A percentile compares a stretch with the other conserved stretches of the same genome.
These are phyloP conservation scores for Lachancea quebecensis DNA, from an alignment of 805 yeast species.

Conservation along the genomic window DNA sequence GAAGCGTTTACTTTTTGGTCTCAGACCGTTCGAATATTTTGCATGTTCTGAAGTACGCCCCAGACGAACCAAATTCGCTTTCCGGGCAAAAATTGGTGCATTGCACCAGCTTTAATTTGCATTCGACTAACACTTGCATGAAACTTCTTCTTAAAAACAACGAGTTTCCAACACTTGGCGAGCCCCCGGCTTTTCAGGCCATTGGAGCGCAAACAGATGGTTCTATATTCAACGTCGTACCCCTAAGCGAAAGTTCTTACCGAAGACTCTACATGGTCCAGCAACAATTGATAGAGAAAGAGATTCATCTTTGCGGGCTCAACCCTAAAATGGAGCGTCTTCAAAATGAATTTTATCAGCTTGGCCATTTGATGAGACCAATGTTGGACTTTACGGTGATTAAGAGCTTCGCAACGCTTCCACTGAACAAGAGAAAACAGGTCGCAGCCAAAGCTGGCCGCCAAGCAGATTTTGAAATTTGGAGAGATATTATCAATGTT, in stretches of 20 bases:
- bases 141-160: slow-evolving; percentile 35
- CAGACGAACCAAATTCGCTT: slow-evolving; percentile 78
- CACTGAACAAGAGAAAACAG: slow-evolving; percentile 48
- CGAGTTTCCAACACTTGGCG: slow-evolving; percentile 23
- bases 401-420: slow-evolving; percentile 45
- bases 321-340: slow-evolving; percentile 68
- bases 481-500: slow-evolving; percentile 58
- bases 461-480: slow-evolving; percentile 50
- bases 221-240: slow-evolving; percentile 62
- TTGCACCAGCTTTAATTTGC: slow-evolving; percentile 62
- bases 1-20: slow-evolving; percentile 56
- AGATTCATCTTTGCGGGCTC: slow-evolving; percentile 65
- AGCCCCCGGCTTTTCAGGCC: slow-evolving; percentile 42
- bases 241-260: slow-evolving; percentile 68
- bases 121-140: slow-evolving; percentile 53
- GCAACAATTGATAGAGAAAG: slow-evolving; percentile 78
- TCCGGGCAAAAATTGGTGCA: slow-evolving; percentile 73
- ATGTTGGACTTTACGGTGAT: slow-evolving; percentile 58
- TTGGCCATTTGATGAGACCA: slow-evolving; percentile 47
- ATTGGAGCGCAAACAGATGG: slow-evolving; percentile 79
- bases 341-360: slow-evolving; percentile 30
- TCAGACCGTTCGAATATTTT: slow-evolving; percentile 63
- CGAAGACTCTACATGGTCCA: slow-evolving; percentile 79
- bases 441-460: slow-evolving; percentile 54
- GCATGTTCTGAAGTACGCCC: slow-evolving; percentile 79